Percentiles rank a stretch among this genome's conserved stretches.
phyloP scores from a whole-genome alignment of 805 yeast genomes.

The Ogataea polymorpha region DNA sequence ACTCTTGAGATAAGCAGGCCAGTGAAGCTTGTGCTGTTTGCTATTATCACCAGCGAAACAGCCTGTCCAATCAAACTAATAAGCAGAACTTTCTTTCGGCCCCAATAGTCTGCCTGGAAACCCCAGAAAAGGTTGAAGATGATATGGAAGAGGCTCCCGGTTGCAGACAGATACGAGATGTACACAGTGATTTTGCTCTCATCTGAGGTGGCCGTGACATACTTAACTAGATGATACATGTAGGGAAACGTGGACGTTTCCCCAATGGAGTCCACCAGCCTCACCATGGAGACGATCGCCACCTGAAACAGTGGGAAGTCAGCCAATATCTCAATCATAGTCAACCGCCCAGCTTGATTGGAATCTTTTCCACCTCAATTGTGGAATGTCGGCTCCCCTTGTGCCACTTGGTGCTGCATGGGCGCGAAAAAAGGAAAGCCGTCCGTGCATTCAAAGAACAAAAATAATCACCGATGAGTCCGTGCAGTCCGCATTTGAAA shows the following conservation, averaged over 20 bases:
- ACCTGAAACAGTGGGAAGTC: slow-evolving; percentile 10
- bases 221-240: slow-evolving; percentile 52
- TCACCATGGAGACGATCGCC: slow-evolving; percentile 20
- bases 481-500: not conserved
- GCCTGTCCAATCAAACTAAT: slow-evolving; percentile 52
- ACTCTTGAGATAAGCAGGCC: slow-evolving; percentile 52
- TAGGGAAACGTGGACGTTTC: slow-evolving; percentile 45
- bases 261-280: slow-evolving; percentile 42
- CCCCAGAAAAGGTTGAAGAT: slow-evolving; percentile 61
- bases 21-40: slow-evolving; percentile 50
- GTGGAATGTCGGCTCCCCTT: too few species aligned
- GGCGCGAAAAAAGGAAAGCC: not conserved
- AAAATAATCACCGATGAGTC: not conserved
- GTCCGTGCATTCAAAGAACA: not conserved
- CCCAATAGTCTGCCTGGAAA: slow-evolving; percentile 46
- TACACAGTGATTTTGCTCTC: slow-evolving; percentile 49
- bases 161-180: slow-evolving; percentile 58
- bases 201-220: slow-evolving; percentile 38
- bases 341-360: not conserved
- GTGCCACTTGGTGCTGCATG: not conserved
- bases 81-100: slow-evolving; percentile 58
- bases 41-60: slow-evolving; percentile 44
- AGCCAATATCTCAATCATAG: slow-evolving; percentile 15
- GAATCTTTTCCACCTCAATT: not conserved
- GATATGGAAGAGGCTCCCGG: slow-evolving; percentile 59